phyloP scores from a whole-genome alignment of 257 asterid genomes.

The Dorcoceras hygrometricum region DNA sequence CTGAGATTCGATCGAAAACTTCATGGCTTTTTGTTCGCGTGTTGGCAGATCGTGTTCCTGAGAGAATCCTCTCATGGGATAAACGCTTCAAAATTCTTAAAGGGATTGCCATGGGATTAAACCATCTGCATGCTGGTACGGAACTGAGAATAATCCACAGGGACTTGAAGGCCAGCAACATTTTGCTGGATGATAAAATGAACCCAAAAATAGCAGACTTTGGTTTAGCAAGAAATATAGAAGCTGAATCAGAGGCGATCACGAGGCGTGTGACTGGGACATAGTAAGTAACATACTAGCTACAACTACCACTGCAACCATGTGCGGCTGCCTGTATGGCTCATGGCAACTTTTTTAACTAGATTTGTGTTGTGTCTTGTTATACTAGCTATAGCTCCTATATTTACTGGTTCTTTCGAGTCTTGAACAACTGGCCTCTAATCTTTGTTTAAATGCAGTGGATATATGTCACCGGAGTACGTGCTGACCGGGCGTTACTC shows the following conservation, averaged over 20 bases:
- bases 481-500: conserved; percentile 36
- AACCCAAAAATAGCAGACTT: conserved; percentile 47
- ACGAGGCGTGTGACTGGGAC: conserved; percentile 43
- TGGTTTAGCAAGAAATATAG: conserved; percentile 39
- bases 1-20: neutral
- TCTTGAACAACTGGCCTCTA: neutral
- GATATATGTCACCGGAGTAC: conserved; percentile 58
- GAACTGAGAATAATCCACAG: conserved; percentile 43
- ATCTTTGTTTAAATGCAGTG: conserved; percentile 23
- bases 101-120: conserved; percentile 46
- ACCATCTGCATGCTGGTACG: conserved; percentile 44
- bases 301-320: neutral
- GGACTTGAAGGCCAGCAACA: conserved; percentile 45
- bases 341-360: neutral
- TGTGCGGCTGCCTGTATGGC: neutral
- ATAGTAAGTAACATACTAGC: conserved; percentile 30
- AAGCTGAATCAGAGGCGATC: conserved; percentile 26
- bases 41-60: conserved; percentile 27
- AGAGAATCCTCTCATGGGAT: conserved; percentile 26
- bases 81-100: conserved; percentile 32
- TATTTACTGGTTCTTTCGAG: no score
- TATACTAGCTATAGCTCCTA: neutral
- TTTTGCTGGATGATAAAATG: conserved; percentile 43
- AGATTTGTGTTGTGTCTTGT: neutral
- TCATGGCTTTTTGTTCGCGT: neutral